Percentiles rank a stretch among this genome's conserved stretches.
Conservation (phyloP, 2,329 filamentous ascomycete species). For the Colletotrichum lini region DNA sequence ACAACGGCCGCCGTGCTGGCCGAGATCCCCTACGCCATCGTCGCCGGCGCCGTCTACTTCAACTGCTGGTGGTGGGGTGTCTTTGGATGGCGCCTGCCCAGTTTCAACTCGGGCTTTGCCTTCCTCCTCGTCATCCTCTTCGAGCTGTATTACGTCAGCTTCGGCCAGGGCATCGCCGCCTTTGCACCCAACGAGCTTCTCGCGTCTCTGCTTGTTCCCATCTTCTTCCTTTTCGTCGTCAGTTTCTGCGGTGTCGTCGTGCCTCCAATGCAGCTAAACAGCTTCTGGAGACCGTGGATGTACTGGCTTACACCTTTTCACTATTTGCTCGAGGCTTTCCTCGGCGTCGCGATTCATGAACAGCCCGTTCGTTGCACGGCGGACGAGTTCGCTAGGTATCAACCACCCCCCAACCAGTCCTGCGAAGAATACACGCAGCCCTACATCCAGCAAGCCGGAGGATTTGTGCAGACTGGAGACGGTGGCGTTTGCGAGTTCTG, state of each 20-base stretch:
- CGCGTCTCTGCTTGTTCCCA: slow-evolving; percentile 75
- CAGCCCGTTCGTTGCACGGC: slow-evolving; percentile 68
- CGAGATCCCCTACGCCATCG: slow-evolving; percentile 78
- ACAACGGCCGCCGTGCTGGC: slow-evolving; percentile 75
- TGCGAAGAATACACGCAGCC: slow-evolving; percentile 72
- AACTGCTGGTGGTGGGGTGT: slow-evolving; percentile 71
- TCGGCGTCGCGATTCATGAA: slow-evolving; percentile 69
- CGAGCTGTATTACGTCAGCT: slow-evolving; percentile 75
- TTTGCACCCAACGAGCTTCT: slow-evolving; percentile 77
- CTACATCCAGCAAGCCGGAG: slow-evolving; percentile 68
- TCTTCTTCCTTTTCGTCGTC: slow-evolving; percentile 80
- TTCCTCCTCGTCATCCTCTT: slow-evolving; percentile 78
- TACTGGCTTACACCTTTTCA: slow-evolving; percentile 78
- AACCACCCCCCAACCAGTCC: slow-evolving; percentile 69
- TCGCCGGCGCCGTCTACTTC: slow-evolving; percentile 77
- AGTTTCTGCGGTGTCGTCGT: slow-evolving; percentile 81
- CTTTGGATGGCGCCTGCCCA: slow-evolving; percentile 63
- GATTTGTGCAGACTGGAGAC: slow-evolving; percentile 71
- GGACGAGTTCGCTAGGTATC: slow-evolving; percentile 73
- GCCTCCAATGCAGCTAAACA: slow-evolving; percentile 69
- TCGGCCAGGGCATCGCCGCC: slow-evolving; percentile 77
- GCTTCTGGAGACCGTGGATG: slow-evolving; percentile 77
- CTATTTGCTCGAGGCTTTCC: slow-evolving; percentile 75
- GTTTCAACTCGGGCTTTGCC: slow-evolving; percentile 72
- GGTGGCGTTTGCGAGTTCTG: slow-evolving; percentile 76